Evolutionary conservation across 1,284 basidiomycete genomes (phyloP), one percentile per base, ranked within the genome.

Genomic region (Rhodofomes roseus): DNA sequence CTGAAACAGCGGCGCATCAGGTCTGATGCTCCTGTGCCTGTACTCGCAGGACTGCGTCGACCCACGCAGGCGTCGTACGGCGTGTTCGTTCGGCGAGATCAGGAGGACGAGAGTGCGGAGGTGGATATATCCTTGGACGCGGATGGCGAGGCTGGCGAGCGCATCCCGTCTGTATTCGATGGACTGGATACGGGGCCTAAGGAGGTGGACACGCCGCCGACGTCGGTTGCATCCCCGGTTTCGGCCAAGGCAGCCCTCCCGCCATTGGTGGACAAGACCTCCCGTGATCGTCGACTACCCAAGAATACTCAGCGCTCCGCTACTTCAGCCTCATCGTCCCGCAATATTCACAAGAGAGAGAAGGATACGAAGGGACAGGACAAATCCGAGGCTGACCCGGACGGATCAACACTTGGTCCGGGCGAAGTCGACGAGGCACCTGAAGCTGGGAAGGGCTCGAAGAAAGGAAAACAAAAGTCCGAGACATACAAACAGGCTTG

Each of bases 401-500:
- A 51, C n/a, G 25, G 12, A 39, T 37, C 57, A 36, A 25, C 40
- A 31, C 9, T 43, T 5, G 25, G 39, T 34, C 46, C 46, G 25
- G 40, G 52, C 29, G 34, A 27, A 8, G 22, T 23, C 5, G 46
- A 29, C 7, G 57, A 43, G 37, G 37, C 54, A 29, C 53, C 63
- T 48, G 70, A 69, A 43, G 59, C 66, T 37, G 66, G 67, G 20
- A 59, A 63, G 25, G 37, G 61, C 27, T 56, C 37, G 14, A 66
- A 68, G 62, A 69, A 70, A 31, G 65, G 66, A 43, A 75, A 66
- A 39, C 72, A 70, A n/a, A 84, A 80, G 60, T 76, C 75, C 2
- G 86, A 88, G 61, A 92, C 90, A 25, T 92, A 89, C 74, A 92
- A 91, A 70, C 84, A 86, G 60, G 80, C 86, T 1, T 92, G 90